Base-by-base conservation (phyloP, 2,329 filamentous ascomycete genomes). In the Passalora sequoiae region DNA sequence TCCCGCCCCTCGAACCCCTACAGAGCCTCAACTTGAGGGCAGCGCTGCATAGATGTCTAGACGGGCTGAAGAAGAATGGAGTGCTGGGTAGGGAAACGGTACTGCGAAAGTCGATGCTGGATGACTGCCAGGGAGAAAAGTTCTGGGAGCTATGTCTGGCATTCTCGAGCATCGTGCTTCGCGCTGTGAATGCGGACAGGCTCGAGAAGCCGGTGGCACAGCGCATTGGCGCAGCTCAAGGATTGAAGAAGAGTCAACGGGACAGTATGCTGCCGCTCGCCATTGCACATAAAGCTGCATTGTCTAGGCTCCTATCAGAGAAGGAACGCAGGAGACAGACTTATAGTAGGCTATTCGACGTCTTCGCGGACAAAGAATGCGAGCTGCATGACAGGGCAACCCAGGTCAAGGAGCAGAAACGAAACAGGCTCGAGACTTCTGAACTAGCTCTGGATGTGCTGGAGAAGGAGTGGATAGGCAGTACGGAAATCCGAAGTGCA, bases 101-200 rank as follows among this genome's bases (percentile, higher is more conserved):
- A 1, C 69, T 97, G 22, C 80, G 92, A 39, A 96, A 95, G 70
- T 94, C 88, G 0, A 95, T 96, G 86, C 72, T 98, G 39, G 92
- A 98, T 61, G 91, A 98, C 57, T 98, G 92, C 68, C 89, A 85
- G 54, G 91, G 91, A 4, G 89, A 95, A 42, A 83, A 87, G 51
- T 78, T 97, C 42, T 89, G 89, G 61, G 92, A 98, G 60, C 70
- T 95, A 1, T 73, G 97, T 20, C 80, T 87, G 3, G 74, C 80
- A 0, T 94, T 98, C 58, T 96, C 91, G 1, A 86, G 85, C 10
- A 78, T 81, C 0, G 89, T 95, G 1, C 65, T 97, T 49, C 85
- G 85, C 59, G 88, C 83, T 59, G 53, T 28, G 60, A 70, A 39
- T n/a, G 37, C 55, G 38, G 68, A 70, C 29, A 72, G 76, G 7